Conservation (phyloP, 345 rosid species). For the Iberis pinnata region DNA sequence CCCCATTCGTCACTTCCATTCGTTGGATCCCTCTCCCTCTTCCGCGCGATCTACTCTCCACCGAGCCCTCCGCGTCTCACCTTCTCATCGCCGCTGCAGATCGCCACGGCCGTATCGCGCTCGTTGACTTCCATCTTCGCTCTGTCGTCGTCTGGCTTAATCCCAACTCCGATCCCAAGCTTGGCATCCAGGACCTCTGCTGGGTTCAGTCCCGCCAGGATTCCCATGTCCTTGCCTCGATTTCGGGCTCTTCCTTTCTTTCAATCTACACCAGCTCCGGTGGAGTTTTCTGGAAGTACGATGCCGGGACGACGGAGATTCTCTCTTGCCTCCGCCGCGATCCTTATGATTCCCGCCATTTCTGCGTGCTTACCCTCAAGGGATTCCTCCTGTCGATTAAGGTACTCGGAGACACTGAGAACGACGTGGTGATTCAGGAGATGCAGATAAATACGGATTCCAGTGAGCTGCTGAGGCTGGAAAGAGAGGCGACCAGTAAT, state of each 20-base stretch:
- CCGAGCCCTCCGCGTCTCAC: conserved; percentile 65
- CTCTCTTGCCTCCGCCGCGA: conserved; percentile 80
- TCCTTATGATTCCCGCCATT: conserved; percentile 85
- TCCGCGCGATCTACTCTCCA: conserved; percentile 66
- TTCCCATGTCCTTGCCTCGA: conserved; percentile 52
- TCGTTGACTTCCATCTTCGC: conserved; percentile 66
- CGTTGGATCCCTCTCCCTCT: conserved; percentile 86
- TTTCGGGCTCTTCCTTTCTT: conserved; percentile 66
- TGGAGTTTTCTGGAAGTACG: conserved; percentile 66
- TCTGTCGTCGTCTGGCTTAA: conserved; percentile 61
- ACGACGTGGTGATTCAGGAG: conserved; percentile 52
- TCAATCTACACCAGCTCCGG: conserved; percentile 44
- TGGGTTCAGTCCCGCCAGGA: conserved; percentile 60
- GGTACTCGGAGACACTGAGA: conserved; percentile 68
- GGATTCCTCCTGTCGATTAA: conserved; percentile 65
- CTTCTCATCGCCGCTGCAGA: conserved; percentile 85
- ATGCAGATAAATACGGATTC: conserved; percentile 56
- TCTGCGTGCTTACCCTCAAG: conserved; percentile 63
- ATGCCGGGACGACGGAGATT: conserved; percentile 62
- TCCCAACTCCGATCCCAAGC: conserved; percentile 41
- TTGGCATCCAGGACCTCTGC: conserved; percentile 81
- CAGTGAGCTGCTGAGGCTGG: conserved; percentile 55
- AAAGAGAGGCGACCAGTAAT: conserved; percentile 42
- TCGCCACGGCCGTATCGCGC: conserved; percentile 85
- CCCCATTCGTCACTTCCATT: conserved; percentile 75